Conservation (phyloP, 805 yeast species). For the Priceomyces castillae region DNA sequence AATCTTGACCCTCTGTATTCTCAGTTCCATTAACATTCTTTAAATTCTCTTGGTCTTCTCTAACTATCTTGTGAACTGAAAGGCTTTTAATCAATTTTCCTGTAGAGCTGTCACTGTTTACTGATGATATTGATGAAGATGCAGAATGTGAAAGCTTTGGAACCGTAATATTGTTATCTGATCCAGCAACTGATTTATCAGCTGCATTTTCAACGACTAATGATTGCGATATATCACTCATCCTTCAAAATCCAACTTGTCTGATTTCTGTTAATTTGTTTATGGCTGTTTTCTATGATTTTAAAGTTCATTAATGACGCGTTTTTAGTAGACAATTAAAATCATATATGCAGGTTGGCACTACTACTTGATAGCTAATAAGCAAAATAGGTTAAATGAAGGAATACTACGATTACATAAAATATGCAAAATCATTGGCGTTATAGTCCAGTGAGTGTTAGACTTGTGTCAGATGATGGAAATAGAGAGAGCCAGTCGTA, state of each 20-base stretch:
- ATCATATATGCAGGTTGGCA: background rate
- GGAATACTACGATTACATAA: background rate
- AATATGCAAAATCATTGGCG: constrained; percentile 13
- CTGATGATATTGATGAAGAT: constrained; percentile 23
- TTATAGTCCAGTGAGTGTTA: constrained; percentile 19
- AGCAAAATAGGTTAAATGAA: too few relatives aligned
- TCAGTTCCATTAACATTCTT: too few relatives aligned
- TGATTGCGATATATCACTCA: background rate
- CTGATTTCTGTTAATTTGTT: background rate
- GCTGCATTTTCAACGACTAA: background rate
- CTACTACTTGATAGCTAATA: too few relatives aligned
- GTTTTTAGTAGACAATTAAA: background rate
- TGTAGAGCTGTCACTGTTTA: constrained; percentile 21
- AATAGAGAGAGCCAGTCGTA: constrained; percentile 14
- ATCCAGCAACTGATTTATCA: background rate
- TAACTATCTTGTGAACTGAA: constrained; percentile 9
- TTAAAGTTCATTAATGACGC: too few relatives aligned
- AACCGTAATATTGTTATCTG: background rate
- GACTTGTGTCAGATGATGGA: constrained; percentile 17
- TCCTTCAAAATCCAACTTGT: background rate
- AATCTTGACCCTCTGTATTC: too few relatives aligned
- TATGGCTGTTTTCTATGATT: background rate
- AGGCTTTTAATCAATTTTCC: constrained; percentile 20
- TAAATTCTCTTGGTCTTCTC: background rate
- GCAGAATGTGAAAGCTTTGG: constrained; percentile 1